Percentiles rank a stretch among this genome's conserved stretches.
These are phyloP conservation scores for Perkinsus chesapeaki DNA, from an alignment of 169 alveolate genomes.

Conservation along the genomic window DNA sequence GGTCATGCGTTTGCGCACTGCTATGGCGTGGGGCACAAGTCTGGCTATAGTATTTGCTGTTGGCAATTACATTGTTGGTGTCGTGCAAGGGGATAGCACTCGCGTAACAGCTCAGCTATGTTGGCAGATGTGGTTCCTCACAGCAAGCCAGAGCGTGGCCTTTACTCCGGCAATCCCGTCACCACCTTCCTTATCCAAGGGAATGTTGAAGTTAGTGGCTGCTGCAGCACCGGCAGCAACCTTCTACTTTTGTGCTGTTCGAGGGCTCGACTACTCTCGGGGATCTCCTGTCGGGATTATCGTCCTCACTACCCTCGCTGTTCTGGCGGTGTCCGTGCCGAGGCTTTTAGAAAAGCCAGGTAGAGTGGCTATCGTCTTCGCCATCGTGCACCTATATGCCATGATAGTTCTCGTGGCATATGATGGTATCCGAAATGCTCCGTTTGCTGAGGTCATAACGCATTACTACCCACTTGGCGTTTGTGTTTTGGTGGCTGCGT, in stretches of 20 bases:
- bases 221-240: background rate
- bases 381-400: background rate
- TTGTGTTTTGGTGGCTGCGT: background rate
- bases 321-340: background rate
- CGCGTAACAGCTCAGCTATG: background rate
- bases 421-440: background rate
- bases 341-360: background rate
- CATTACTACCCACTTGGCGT: background rate
- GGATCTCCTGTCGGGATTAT: background rate
- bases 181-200: background rate
- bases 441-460: background rate
- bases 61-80: background rate
- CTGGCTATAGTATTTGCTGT: background rate
- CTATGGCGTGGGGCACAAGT: background rate
- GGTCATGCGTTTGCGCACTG: background rate
- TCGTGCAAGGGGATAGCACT: background rate
- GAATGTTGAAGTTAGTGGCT: background rate
- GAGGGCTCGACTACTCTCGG: background rate
- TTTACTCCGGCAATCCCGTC: background rate
- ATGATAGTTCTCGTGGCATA: background rate
- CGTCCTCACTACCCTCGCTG: background rate
- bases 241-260: background rate
- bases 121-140: conserved; percentile 4
- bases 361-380: background rate
- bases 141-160: background rate